These are phyloP conservation scores for Dryadomyces quercivorus DNA, from an alignment of 2,329 filamentous ascomycete genomes.

Conservation along the genomic window DNA sequence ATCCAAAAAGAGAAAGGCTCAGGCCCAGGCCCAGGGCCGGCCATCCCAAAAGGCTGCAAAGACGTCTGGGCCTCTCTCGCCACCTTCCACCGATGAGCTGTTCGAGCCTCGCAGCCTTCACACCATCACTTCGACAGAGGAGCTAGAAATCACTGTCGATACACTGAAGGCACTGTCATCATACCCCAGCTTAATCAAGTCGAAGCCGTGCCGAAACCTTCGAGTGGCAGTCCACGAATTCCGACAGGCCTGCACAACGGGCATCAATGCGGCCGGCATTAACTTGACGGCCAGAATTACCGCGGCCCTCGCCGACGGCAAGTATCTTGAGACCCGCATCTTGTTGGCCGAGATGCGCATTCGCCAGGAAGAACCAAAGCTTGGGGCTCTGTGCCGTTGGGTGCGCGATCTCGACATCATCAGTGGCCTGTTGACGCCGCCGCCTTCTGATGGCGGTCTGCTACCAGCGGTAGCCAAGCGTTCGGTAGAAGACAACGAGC, in stretches of 20 bases:
- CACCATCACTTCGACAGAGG: conserved; percentile 47
- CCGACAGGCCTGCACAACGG: conserved; percentile 55
- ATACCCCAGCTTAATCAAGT: conserved; percentile 53
- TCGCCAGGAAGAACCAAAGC: conserved; percentile 49
- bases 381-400: conserved; percentile 60
- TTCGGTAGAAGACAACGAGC: conserved; percentile 35
- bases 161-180: conserved; percentile 46
- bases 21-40: conserved; percentile 8
- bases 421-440: conserved; percentile 48
- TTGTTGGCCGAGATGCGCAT: conserved; percentile 60
- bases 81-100: conserved; percentile 18
- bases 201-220: conserved; percentile 54
- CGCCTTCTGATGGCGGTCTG: conserved; percentile 24
- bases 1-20: conserved; percentile 31
- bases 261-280: conserved; percentile 44
- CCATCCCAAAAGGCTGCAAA: not conserved
- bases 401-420: conserved; percentile 59
- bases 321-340: conserved; percentile 52
- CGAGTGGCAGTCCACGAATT: conserved; percentile 58
- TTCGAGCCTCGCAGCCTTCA: conserved; percentile 37
- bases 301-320: conserved; percentile 51
- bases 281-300: conserved; percentile 57
- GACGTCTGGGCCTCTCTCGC: conserved; percentile 15
- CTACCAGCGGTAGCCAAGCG: conserved; percentile 19
- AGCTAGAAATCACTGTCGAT: conserved; percentile 55